Percentiles rank a stretch among this genome's conserved stretches.
Evolutionary conservation across 371 early-diverging fungal genomes (phyloP).

Genomic region (Apophysomyces ossiformis): DNA sequence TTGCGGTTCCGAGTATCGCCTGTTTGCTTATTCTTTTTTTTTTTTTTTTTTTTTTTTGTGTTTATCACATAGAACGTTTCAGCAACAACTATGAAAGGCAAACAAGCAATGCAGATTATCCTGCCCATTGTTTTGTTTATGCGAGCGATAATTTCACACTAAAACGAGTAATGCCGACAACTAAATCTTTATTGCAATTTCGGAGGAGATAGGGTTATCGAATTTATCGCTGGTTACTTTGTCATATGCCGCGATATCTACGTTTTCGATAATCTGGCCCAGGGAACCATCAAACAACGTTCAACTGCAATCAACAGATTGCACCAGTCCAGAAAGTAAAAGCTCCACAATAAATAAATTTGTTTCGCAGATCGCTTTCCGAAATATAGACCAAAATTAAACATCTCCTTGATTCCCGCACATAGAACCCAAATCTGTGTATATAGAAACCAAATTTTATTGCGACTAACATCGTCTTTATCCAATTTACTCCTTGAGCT

Average conservation of each 20-base stretch:
- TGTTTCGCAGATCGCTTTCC: neutral
- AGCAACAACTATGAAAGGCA: no score
- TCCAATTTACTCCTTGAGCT: conserved; percentile 64
- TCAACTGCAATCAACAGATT: neutral
- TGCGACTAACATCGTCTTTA: neutral
- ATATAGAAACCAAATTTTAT: no score
- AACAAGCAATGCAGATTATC: no score
- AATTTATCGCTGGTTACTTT: neutral
- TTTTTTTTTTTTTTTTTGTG: no score
- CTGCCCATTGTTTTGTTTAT: no score
- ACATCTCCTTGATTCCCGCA: no score
- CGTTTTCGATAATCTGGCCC: neutral
- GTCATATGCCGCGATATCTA: neutral
- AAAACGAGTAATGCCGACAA: neutral
- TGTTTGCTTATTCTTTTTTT: no score
- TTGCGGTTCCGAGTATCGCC: no score
- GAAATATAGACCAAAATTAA: neutral
- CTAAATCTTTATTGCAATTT: neutral
- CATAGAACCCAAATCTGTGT: no score
- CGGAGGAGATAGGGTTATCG: neutral
- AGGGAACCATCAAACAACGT: neutral
- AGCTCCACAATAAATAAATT: neutral
- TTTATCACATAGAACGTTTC: no score
- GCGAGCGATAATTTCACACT: neutral
- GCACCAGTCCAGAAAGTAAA: neutral